phyloP scores from a whole-genome alignment of 805 yeast species.

The Saturnispora zaruensis region DNA sequence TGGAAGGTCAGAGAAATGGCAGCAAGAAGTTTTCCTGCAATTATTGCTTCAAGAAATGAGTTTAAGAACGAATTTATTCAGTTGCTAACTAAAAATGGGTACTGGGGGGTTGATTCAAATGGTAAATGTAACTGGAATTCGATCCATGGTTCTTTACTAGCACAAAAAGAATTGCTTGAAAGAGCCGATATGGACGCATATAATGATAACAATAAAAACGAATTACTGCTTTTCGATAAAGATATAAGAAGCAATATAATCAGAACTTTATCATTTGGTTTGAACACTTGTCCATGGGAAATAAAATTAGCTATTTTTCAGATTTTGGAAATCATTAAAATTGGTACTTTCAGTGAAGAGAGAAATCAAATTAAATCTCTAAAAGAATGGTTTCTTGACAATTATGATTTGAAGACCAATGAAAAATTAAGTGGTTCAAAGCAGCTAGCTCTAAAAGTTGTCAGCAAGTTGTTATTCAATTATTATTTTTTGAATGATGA shows the following conservation, averaged over 20 bases:
- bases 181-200: constrained; percentile 1
- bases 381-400: constrained; percentile 30
- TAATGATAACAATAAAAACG: not conserved
- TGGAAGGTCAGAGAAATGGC: constrained; percentile 92
- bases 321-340: constrained; percentile 8
- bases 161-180: constrained; percentile 31
- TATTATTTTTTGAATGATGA: not conserved
- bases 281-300: constrained; percentile 15
- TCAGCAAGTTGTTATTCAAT: constrained; percentile 27
- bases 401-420: constrained; percentile 21
- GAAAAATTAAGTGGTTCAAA: constrained; percentile 38
- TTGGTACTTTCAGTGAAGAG: constrained; percentile 2
- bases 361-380: constrained; percentile 18
- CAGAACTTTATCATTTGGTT: constrained; percentile 14
- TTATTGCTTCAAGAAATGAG: constrained; percentile 31
- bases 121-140: constrained; percentile 31
- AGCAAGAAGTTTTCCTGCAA: constrained; percentile 55
- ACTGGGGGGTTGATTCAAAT: not conserved
- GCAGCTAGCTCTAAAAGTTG: constrained; percentile 36
- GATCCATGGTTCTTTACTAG: constrained; percentile 53
- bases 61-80: constrained; percentile 21
- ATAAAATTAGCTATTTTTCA: constrained; percentile 21
- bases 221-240: constrained; percentile 1
- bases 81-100: constrained; percentile 8
- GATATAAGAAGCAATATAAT: constrained; percentile 9